Base-by-base conservation (phyloP, 1,284 basidiomycete genomes). In the Apiotrichum gracile region DNA sequence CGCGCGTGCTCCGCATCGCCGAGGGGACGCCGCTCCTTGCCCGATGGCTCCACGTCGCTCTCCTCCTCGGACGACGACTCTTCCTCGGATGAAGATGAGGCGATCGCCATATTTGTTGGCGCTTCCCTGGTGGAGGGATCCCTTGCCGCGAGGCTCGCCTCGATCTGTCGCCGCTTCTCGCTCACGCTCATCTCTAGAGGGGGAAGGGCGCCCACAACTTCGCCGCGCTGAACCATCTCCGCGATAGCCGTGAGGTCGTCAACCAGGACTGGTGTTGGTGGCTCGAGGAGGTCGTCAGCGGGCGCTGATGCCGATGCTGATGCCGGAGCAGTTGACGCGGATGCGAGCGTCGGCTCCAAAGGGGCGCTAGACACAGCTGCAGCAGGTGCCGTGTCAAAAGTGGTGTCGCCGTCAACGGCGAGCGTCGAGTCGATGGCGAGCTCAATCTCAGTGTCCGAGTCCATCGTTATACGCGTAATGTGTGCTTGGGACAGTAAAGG, bases 161-260 rank as follows among this genome's bases (percentile, higher is more conserved):
- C 68, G 2, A 72, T 63, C 22, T 64, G 47, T 24, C 55, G 57
- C 1, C 66, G 61, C 55, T 68, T 68, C 60, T 68, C 67, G 2
- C 65, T 63, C n/a, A 66, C 67, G 0, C 58, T 55, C 57, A 69
- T 65, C 9, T 38, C 49, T 5, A 70, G 29, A 0, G 61, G 56
- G 0, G 71, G 71, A 13, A 70, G 47, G 1, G 64, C 53, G 3
- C 70, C 70, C 25, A 70, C 69, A 7, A 69, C 72, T 34, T 66
- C 60, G 33, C 70, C 61, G n/a, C 52, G 54, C 17, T 60, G 62
- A 1, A 74, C 70, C 60, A 74, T 66, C 45, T 69, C 63, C 60
- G 66, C 64, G 52, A 74, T 74, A 24, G 67, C 48, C 16, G 63
- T 60, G 12, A 74, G 50, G 58, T 74, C 73, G 55, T 69, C 66